phyloP scores from a whole-genome alignment of 257 asterid genomes.

The Solanum appendiculatum region DNA sequence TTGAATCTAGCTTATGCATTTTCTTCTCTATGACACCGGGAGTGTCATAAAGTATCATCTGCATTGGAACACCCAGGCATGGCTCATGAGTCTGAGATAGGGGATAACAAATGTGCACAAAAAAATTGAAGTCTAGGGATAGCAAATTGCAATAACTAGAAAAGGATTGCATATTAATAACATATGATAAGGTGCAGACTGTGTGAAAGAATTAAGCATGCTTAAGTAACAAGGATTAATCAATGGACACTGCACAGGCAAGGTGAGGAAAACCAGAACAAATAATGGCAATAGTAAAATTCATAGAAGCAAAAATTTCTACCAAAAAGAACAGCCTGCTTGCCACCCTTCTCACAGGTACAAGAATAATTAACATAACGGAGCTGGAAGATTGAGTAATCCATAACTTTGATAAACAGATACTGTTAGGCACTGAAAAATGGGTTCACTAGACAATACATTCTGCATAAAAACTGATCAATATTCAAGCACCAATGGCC shows the following conservation, averaged over 20 bases:
- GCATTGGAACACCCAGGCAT: slow-evolving; percentile 10
- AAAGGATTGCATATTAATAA: background rate
- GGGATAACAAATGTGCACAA: background rate
- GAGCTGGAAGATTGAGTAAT: background rate
- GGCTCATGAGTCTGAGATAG: background rate
- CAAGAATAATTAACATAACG: background rate
- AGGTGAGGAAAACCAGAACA: background rate
- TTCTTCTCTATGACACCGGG: slow-evolving; percentile 97
- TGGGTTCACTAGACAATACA: background rate
- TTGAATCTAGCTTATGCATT: slow-evolving; percentile 89
- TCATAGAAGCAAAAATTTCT: background rate
- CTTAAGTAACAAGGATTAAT: background rate
- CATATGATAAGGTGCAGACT: background rate
- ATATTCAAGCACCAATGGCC: background rate
- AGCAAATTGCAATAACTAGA: background rate
- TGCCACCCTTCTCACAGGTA: background rate
- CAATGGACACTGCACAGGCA: background rate
- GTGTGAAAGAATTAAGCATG: background rate
- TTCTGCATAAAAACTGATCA: background rate
- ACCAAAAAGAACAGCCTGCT: background rate
- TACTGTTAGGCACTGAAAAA: background rate
- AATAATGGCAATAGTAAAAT: background rate
- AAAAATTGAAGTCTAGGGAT: background rate
- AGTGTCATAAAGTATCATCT: slow-evolving; percentile 97
- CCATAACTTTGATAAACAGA: background rate